Base-by-base conservation (phyloP, 805 yeast genomes). In the Kazachstania africana region DNA sequence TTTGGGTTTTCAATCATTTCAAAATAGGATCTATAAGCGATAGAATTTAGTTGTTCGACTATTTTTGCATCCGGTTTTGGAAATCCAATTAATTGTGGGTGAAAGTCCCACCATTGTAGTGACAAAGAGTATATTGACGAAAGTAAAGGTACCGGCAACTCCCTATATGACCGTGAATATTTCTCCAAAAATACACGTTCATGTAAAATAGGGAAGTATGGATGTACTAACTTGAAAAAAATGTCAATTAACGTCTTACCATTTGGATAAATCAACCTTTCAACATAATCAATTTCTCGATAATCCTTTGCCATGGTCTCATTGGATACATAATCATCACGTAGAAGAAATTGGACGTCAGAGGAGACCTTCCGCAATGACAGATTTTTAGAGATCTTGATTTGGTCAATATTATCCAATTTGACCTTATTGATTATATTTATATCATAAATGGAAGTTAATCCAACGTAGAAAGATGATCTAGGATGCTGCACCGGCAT, bases 81-180 rank as follows among this genome's bases (percentile, higher is more conserved):
- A 33, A 70, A 73, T 15, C 81, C 72, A 31, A 83, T 71, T 32
- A 87, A 62, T 37, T 71, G 75, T 2, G 93, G 80, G 34, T 61
- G 65, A 18, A 53, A 57, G 42, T 82, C 88, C 96, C 96, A 87
- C 93, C 94, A 84, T 50, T 83, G 88, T 27, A 82, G 68, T 0
- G 96, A 94, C 36, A 87, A 60, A 8, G 81, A 73, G 50, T 88
- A 88, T 1, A 88, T 94, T 0, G 95, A 81, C 0, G 96, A 96
- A 28, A 88, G 60, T 30, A 88, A 57, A 0, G 96, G 94, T 0
- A 96, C 94, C 33, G 91, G 75, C 45, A 88, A 75, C 54, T 88
- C 97, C 28, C 94, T 68, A 52, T 84, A 93, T 1, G 96, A 84
- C 34, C 97, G 63, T 2, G 87, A 63, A 51, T 87, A 88, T 52